phyloP scores from a whole-genome alignment of 805 yeast genomes.

The Isabelozyma rhagii region DNA sequence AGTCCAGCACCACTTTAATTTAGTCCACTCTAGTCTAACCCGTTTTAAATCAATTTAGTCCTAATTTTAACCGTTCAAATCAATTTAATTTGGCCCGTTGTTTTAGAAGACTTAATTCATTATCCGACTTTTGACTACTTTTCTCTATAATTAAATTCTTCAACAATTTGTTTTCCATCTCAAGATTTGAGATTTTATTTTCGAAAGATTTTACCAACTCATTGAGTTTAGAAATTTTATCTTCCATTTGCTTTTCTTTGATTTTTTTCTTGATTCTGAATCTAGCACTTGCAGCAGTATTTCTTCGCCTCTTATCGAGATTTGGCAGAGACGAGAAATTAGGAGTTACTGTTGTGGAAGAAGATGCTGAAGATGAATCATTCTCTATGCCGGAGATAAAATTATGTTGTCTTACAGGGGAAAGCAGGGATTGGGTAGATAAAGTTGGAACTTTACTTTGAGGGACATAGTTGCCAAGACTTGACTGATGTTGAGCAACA shows the following conservation, averaged over 20 bases:
- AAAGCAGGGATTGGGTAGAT: slow-evolving; percentile 1
- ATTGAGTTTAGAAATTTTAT: slow-evolving; percentile 38
- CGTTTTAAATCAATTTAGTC: background rate
- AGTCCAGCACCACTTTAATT: no score
- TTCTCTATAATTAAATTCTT: slow-evolving; percentile 53
- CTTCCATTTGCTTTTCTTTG: slow-evolving; percentile 59
- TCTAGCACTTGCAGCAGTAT: slow-evolving; percentile 65
- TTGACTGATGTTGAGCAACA: slow-evolving; percentile 63
- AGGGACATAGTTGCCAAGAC: background rate
- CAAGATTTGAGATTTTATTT: slow-evolving; percentile 47
- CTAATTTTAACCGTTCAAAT: background rate
- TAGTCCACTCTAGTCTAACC: no score
- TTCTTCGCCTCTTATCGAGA: slow-evolving; percentile 52
- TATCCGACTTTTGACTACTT: slow-evolving; percentile 39
- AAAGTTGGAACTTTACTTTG: background rate
- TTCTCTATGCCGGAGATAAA: slow-evolving; percentile 1
- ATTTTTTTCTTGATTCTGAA: slow-evolving; percentile 61
- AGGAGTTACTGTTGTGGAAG: slow-evolving; percentile 2
- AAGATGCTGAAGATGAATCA: slow-evolving; percentile 2
- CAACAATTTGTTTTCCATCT: slow-evolving; percentile 60
- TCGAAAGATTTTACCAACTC: slow-evolving; percentile 46
- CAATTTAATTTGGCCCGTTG: slow-evolving; percentile 23
- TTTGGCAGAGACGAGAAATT: background rate
- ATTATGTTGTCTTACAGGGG: slow-evolving; percentile 11
- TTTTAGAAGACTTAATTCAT: slow-evolving; percentile 33